Percentiles rank a stretch among this genome's conserved stretches.
phyloP scores from a whole-genome alignment of 2,329 filamentous ascomycete genomes.

The Sordariomycetes sp. region DNA sequence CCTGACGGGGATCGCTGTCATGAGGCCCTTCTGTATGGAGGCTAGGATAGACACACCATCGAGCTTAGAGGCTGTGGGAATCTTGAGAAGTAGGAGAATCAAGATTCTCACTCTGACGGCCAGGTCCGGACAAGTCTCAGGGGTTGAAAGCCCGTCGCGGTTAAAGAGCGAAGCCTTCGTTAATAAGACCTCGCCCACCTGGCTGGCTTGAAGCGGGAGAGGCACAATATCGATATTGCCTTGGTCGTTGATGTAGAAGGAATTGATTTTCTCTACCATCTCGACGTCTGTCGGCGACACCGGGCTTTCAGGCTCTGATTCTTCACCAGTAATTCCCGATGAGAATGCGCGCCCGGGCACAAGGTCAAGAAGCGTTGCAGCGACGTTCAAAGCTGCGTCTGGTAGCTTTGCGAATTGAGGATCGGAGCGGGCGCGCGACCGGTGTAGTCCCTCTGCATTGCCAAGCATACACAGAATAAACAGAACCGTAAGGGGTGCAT shows the following conservation, averaged over 20 bases:
- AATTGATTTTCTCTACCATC: constrained; percentile 44
- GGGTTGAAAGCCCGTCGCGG: constrained; percentile 29
- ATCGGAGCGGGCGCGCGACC: constrained; percentile 10
- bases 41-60: constrained; percentile 33
- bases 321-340: background rate
- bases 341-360: constrained; percentile 51
- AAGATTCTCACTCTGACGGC: constrained; percentile 47
- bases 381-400: constrained; percentile 30
- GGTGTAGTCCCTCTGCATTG: constrained; percentile 25
- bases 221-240: constrained; percentile 51
- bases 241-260: constrained; percentile 59
- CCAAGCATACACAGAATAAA: constrained; percentile 48
- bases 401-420: constrained; percentile 16
- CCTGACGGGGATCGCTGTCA: constrained; percentile 20
- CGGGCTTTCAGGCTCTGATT: background rate
- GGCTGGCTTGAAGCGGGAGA: constrained; percentile 42
- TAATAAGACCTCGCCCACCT: constrained; percentile 49
- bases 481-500: constrained; percentile 67
- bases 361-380: constrained; percentile 44
- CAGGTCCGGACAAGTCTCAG: constrained; percentile 29
- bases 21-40: constrained; percentile 35
- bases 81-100: constrained; percentile 41
- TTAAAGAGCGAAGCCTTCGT: constrained; percentile 42
- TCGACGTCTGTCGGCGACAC: constrained; percentile 22
- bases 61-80: constrained; percentile 24